phyloP scores from a whole-genome alignment of 495 filamentous ascomycete species.

The Aspergillus taichungensis region DNA sequence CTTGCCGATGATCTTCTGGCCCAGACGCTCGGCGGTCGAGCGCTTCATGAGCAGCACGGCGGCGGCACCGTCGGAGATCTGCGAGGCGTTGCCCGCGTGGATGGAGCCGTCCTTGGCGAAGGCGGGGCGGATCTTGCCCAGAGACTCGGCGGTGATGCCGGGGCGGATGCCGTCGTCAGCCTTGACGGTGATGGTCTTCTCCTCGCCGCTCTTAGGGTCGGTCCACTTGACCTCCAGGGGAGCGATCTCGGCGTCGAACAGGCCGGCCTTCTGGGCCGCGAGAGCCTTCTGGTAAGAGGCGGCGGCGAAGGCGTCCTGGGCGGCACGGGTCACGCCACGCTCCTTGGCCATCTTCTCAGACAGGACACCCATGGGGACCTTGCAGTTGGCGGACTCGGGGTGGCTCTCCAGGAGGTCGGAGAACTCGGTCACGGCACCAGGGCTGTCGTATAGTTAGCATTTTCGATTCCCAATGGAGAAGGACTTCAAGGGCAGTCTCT shows the following conservation, averaged over 20 bases:
- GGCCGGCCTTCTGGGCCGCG: conserved; percentile 75
- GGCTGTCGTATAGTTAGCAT: conserved; percentile 33
- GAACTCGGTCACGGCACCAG: conserved; percentile 86
- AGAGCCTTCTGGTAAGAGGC: conserved; percentile 81
- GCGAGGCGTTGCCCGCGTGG: conserved; percentile 91
- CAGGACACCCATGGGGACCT: conserved; percentile 93
- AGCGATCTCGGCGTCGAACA: conserved; percentile 88
- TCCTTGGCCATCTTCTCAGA: conserved; percentile 94
- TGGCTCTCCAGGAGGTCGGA: conserved; percentile 81
- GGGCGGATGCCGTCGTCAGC: conserved; percentile 81
- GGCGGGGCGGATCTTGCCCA: conserved; percentile 82
- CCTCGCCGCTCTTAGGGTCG: conserved; percentile 86
- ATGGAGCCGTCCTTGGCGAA: conserved; percentile 90
- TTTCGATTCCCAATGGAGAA: background rate
- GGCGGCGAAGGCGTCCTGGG: conserved; percentile 87
- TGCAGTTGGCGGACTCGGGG: conserved; percentile 85
- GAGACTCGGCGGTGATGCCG: conserved; percentile 77
- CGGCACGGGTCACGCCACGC: conserved; percentile 55
- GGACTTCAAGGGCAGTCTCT: conserved; percentile 12
- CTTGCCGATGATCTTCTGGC: conserved; percentile 85
- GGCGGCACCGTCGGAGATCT: conserved; percentile 93
- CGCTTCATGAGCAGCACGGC: conserved; percentile 95
- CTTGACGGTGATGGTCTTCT: conserved; percentile 72
- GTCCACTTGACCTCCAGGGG: conserved; percentile 75
- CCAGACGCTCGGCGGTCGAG: conserved; percentile 77